A percentile compares a stretch with the other conserved stretches of the same genome.
Evolutionary conservation across 2,329 filamentous ascomycete genomes (phyloP).

Genomic region (Alternaria conjuncta): DNA sequence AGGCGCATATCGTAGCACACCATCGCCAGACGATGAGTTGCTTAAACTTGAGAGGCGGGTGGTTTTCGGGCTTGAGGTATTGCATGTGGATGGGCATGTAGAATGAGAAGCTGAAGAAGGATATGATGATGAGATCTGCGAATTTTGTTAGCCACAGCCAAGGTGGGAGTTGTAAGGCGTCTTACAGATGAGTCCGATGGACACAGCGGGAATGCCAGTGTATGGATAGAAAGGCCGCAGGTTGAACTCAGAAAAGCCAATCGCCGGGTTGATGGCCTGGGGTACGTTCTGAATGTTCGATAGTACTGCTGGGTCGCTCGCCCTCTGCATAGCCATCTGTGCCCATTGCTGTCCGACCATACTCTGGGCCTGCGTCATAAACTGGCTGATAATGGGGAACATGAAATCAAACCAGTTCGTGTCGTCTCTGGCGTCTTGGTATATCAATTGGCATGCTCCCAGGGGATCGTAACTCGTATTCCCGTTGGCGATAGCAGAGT

Average conservation of each 20-base stretch:
- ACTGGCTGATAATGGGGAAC: slow-evolving; percentile 56
- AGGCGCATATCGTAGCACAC: slow-evolving; percentile 62
- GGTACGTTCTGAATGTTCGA: slow-evolving; percentile 56
- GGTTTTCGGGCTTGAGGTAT: slow-evolving; percentile 61
- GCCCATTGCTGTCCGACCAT: slow-evolving; percentile 59
- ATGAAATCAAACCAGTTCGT: slow-evolving; percentile 62
- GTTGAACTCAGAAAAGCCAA: slow-evolving; percentile 63
- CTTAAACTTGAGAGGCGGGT: slow-evolving; percentile 64
- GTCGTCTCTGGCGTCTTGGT: slow-evolving; percentile 63
- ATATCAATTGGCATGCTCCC: slow-evolving; percentile 64
- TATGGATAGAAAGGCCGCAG: slow-evolving; percentile 66
- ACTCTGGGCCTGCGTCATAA: slow-evolving; percentile 56
- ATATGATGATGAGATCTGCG: slow-evolving; percentile 66
- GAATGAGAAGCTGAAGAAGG: slow-evolving; percentile 71
- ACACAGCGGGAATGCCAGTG: slow-evolving; percentile 63
- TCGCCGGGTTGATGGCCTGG: slow-evolving; percentile 62
- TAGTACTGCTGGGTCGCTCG: slow-evolving; percentile 48
- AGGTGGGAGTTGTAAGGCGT: not conserved
- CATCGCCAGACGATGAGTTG: slow-evolving; percentile 67
- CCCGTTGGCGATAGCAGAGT: slow-evolving; percentile 59
- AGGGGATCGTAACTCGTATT: slow-evolving; percentile 67
- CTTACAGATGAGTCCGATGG: slow-evolving; percentile 66
- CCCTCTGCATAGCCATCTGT: slow-evolving; percentile 50
- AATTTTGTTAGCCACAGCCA: not conserved
- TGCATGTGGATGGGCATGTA: slow-evolving; percentile 68